A percentile compares a stretch with the other conserved stretches of the same genome.
These are phyloP conservation scores for Alternaria arborescens DNA, from an alignment of 2,329 filamentous ascomycete genomes.

Conservation along the genomic window DNA sequence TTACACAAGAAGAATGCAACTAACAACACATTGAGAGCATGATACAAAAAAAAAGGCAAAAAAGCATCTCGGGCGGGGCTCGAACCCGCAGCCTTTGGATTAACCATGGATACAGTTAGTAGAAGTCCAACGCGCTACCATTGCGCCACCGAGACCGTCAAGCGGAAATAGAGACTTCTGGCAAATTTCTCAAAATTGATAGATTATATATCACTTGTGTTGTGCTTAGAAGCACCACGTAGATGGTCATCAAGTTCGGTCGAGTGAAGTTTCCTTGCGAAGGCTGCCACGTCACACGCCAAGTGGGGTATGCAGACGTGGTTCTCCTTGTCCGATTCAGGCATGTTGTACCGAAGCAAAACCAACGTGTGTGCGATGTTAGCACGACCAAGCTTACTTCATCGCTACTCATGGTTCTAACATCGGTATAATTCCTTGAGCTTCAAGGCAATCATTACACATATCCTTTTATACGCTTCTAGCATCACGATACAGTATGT, in stretches of 20 bases:
- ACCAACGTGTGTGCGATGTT: background rate
- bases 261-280: background rate
- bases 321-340: background rate
- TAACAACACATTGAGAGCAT: background rate
- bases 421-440: background rate
- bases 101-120: conserved; percentile 12
- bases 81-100: conserved; percentile 48
- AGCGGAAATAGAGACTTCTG: conserved; percentile 36
- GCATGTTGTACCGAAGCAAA: background rate
- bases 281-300: conserved; percentile 7
- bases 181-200: background rate
- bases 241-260: background rate
- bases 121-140: conserved; percentile 49
- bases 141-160: conserved; percentile 43
- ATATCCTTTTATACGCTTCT: too few species aligned
- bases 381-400: background rate
- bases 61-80: conserved; percentile 45
- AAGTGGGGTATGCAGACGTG: background rate
- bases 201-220: background rate
- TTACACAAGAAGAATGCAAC: background rate
- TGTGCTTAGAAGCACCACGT: too few species aligned
- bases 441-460: background rate
- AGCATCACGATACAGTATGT: background rate
- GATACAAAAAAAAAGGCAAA: conserved; percentile 15
- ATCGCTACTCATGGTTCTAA: background rate